Base-by-base conservation (phyloP, 1,284 basidiomycete species). In the Ustilago nuda region DNA sequence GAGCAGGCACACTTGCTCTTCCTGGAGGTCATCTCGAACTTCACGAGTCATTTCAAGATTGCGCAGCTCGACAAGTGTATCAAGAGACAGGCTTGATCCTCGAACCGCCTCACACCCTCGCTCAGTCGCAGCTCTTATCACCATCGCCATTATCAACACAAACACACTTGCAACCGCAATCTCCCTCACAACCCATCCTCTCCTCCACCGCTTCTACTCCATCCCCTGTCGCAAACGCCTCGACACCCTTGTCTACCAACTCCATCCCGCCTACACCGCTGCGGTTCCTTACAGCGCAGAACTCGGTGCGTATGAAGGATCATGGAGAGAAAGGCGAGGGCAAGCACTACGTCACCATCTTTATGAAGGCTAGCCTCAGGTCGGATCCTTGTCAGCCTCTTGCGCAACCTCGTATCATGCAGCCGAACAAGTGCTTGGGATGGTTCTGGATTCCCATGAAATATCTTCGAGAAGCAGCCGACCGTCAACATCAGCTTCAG, bases 1-100 rank as follows among this genome's bases (percentile, higher is more conserved):
- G 85, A 0, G 66, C 81, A 35, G 84, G 84, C 72, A 72, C 66
- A 55, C 45, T 76, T 13, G 80, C 81, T 17, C 79, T 86, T 9
- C 83, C 84, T 1, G 85, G 85, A 17, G 85, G 85, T 0, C 85
- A 86, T 53, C 82, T 86, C 61, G 85, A 86, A 37, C 63, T 81
- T 8, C 78, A 82, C 58, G 85, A 86, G 59, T 62, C 73, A 1
- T 84, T 81, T 32, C 69, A 78, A 46, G 78, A 76, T 0, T 86
- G 85, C 55, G 85, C 81, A 2, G 66, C 57, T 35, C 77, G 79
- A 12, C 76, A 80, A 32, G 59, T 65, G 2, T 63, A 60, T 27
- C 76, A 80, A 36, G 79, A 80, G 58, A 80, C 79, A 2, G 79
- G 73, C 11, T 59, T 80, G 45, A 33, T 65, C 19, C 66, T 80